Base-by-base conservation (phyloP, 176 grass and related monocot genomes). In the Bolboschoenus planiculmis region DNA sequence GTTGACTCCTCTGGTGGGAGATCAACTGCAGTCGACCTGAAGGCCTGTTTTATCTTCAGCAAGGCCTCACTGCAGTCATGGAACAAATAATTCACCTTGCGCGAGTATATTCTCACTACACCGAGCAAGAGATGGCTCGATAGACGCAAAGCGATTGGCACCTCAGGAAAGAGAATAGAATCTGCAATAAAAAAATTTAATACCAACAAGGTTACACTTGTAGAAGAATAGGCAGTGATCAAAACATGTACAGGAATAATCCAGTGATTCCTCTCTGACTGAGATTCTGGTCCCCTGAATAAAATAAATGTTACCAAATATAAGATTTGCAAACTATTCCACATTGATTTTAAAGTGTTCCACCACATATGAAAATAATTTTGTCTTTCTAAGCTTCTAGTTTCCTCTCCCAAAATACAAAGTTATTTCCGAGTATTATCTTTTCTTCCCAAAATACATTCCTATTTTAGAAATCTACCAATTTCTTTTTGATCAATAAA, bases 61-160 rank as follows among this genome's bases (percentile, higher is more conserved):
- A 99, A 87, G 57, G 96, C 96, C 70, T 99, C 96, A 77, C 92
- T 99, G 50, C 96, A 99, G 83, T 99, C 96, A 84, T 99, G 96
- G 82, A 99, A 99, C 77, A 99, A 88, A 86, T 99, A 99, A 82
- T 99, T 99, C 82, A 99, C 96, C 86, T 99, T 99, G 81, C 92
- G 85, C 53, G 96, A 99, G 88, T 99, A 99, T 82, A 99, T 99
- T 87, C 96, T 95, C 79, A 99, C 96, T 50, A 99, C 96, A 29
- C 96, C 96, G 79, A 99, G 58, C 84, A 99, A 88, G 70, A 99
- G 92, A 90, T 99, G 96, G 85, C 96, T 99, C 76, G 96, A 99
- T 80, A 99, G 89, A 33, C 96, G 92, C 90, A 99, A 87, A 63
- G 96, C 96, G 81, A 99, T 99, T 40, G 96, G 96, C 34, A 95